Evolutionary conservation across 2,329 filamentous ascomycete genomes (phyloP), one percentile per base, ranked within the genome.

Genomic region (Bisporella sp.): DNA sequence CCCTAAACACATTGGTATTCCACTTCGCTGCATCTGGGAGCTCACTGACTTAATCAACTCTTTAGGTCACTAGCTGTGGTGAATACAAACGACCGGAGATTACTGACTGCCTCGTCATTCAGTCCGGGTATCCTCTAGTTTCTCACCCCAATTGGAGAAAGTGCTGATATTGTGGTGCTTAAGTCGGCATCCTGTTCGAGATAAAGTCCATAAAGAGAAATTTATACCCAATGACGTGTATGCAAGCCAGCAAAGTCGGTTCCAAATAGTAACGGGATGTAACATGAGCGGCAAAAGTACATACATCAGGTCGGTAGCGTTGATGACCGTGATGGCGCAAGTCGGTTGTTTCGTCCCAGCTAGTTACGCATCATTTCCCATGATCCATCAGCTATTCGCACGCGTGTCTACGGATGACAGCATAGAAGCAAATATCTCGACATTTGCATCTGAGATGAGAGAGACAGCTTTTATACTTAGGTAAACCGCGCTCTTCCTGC

Each of bases 251-350:
- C 83, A 92, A 53, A 82, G 83, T 35, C 82, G 91, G 1, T 95
- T 96, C 61, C 91, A 97, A 57, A 86, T 97, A 54, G 84, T 99
- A 55, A 97, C 92, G 0, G 92, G 93, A 4, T 95, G 89, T 66
- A 99, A 99, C 61, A 99, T 99, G 93, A 95, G 89, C 59, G 93
- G 91, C 1, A 99, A 97, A 66, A 95, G 87, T 56, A 99, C 91
- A 0, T 97, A 96, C 62, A 96, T 97, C 55, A 82, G 89, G 46
- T 85, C 87, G 1, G 75, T 95, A 29, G 88, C 92, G 0, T 72
- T 99, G 32, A 81, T 95, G 63, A 82, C 87, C 42, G 82, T 99
- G 51, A 96, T 99, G 90, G 89, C 89, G 1, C 93, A 99, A 62
- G 83, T 96, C 47, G 92, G 91, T 3, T 87, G 82, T 59, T 97